Evolutionary conservation across 2,329 filamentous ascomycete genomes (phyloP).

Genomic region (Talaromyces albobiverticillius): DNA sequence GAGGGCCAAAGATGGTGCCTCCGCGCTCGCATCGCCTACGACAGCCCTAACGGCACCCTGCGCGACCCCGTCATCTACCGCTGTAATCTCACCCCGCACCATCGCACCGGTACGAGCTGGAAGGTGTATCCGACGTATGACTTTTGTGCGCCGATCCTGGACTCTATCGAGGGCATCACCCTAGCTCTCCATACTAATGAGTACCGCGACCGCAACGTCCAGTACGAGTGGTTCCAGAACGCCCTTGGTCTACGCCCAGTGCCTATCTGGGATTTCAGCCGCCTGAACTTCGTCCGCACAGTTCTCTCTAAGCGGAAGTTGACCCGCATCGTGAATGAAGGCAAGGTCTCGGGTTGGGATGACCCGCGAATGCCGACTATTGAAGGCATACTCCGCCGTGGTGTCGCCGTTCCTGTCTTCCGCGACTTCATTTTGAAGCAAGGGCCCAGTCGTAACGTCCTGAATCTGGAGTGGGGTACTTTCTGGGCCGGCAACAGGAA

Average conservation of each 20-base stretch:
- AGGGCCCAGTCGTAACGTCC: conserved; percentile 47
- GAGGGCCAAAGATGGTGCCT: conserved; percentile 85
- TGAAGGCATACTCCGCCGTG: conserved; percentile 47
- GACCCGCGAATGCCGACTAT: conserved; percentile 52
- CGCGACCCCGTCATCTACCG: conserved; percentile 96
- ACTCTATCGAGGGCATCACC: conserved; percentile 62
- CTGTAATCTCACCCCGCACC: conserved; percentile 69
- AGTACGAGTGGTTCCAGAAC: conserved; percentile 52
- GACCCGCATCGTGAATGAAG: conserved; percentile 47
- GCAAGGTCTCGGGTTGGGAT: conserved; percentile 50
- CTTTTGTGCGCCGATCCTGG: conserved; percentile 63
- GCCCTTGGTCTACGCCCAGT: conserved; percentile 44
- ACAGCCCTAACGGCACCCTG: conserved; percentile 92
- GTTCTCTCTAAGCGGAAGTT: conserved; percentile 51
- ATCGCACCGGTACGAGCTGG: conserved; percentile 61
- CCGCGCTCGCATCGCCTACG: conserved; percentile 85
- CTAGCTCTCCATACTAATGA: conserved; percentile 64
- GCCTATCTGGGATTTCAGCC: conserved; percentile 51
- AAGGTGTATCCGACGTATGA: conserved; percentile 69
- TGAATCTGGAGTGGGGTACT: conserved; percentile 48
- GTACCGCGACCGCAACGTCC: conserved; percentile 51
- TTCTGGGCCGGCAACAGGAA: conserved; percentile 68
- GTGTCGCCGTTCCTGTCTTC: conserved; percentile 48
- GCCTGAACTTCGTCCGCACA: conserved; percentile 51
- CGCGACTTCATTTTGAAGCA: conserved; percentile 51